Evolutionary conservation across 345 rosid species (phyloP), one percentile per base, ranked within the genome.

Genomic region (Crucihimalaya himalaica): DNA sequence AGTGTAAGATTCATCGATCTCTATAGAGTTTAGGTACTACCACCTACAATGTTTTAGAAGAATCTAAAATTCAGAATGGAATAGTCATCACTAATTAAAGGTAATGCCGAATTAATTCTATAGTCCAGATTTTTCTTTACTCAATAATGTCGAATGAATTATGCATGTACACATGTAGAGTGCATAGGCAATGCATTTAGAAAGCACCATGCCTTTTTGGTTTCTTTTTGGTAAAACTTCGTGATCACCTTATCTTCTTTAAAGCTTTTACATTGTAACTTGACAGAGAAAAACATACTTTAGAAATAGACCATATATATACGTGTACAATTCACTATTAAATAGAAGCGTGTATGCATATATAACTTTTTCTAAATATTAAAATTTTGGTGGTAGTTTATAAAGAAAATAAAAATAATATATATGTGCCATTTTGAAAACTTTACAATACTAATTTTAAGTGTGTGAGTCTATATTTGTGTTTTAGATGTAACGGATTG

Each of bases 141-240:
- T 45, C 58, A 56, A 32, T 58, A 28, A 4, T 70, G 31, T 57
- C 19, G 43, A 56, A 45, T 8, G 5, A 56, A 11, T 12, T 25
- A 20, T 53, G 45, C n/a, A 14, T 40, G 27, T 5, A 37, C 54
- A 16, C 51, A 16, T 18, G 5, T 19, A 34, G 34, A 66, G 18
- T 19, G 21, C 48, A 25, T 47, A 40, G 16, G 53, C 32, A 2
- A 63, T 19, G 52, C 54, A 62, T 40, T 72, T 52, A 29, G 43
- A 71, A 71, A 61, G 76, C 69, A 62, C 31, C 18, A 72, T 50
- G 61, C 62, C 35, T 72, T 62, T 71, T 21, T 46, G 29, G 16
- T 43, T 27, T 55, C 16, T 43, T 68, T 28, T 19, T 9, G 12
- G 27, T 60, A 50, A 50, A 37, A 31, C 50, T 61, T 71, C 32